Evolutionary conservation across 192 early-diverging fungal genomes (phyloP), one percentile per base, ranked within the genome.

Genomic region (Rhizophagus sp.): DNA sequence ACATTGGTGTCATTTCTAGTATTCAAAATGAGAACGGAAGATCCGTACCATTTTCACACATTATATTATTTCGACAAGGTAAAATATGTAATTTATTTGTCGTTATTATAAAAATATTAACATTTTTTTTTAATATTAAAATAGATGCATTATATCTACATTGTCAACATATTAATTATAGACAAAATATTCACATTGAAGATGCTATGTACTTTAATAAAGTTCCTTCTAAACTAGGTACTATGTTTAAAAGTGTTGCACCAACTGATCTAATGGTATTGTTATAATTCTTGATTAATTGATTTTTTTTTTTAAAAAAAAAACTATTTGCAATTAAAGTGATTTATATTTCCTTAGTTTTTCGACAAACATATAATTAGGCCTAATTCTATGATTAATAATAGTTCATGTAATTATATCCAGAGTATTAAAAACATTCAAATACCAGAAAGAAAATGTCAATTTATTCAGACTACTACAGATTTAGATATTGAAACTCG

Each of bases 41-140:
- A 39, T 39, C 25, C 8, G 7, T 24, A 36, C 61, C 33, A 34
- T 66, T 77, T 8, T 63, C 75, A 66, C 75, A 77, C 22, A 66
- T 77, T 33, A 25, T 77, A 65, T 41, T 36, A 19, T 77, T 36
- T 77, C 75, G 34, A 44, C 24, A 77, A 47, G 63, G 75, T 77
- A 63, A 47, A 1, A 24, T 36, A 19, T 4, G 64, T 13, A 12
- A n/a, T 36, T 36, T 41, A 12, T 1, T 63, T 76, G 7, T 24
- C 61, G n/a, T 63, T 30, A 24, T 11, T 62, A 61, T 30, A 30
- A 30, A 24, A 39, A 41, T 39, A 39, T 13, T 73, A 15, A 39
- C 27, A 4, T 27, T 8, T 24, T 73, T 73, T 12, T 25, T 73
- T 25, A 24, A 30, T 49, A 61, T 49, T 73, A 44, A 25, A 27